Percentiles rank a stretch among this genome's conserved stretches.
phyloP scores from a whole-genome alignment of 1,284 basidiomycete genomes.

The Jaminaea rosea region DNA sequence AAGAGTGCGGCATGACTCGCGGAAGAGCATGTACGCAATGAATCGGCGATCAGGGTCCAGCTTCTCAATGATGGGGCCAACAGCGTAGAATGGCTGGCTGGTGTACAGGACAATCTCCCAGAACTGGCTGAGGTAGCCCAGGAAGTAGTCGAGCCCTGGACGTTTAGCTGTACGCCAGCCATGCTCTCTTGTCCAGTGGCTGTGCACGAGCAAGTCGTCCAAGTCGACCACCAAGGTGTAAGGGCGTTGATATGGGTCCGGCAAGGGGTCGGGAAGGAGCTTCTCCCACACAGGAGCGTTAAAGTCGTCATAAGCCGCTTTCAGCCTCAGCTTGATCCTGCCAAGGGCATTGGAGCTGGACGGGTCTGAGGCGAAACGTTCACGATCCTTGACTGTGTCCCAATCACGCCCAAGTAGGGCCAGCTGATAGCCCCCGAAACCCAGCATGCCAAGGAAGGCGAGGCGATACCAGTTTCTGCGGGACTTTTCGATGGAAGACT shows the following conservation, averaged over 20 bases:
- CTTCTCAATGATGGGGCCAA: constrained; percentile 79
- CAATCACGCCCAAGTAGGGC: constrained; percentile 36
- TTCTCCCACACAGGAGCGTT: constrained; percentile 70
- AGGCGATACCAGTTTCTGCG: constrained; percentile 31
- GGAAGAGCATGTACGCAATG: constrained; percentile 79
- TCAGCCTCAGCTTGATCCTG: constrained; percentile 28
- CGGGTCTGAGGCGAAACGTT: constrained; percentile 13
- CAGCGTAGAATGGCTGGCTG: constrained; percentile 79
- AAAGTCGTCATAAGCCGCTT: constrained; percentile 28
- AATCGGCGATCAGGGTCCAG: constrained; percentile 87
- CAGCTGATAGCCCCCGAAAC: too few species aligned
- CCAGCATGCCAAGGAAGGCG: too few species aligned
- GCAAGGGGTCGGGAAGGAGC: constrained; percentile 77
- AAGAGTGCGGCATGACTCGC: constrained; percentile 54
- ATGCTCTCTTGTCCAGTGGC: constrained; percentile 60
- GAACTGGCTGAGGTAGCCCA: constrained; percentile 91
- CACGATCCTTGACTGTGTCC: constrained; percentile 40
- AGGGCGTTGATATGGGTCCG: constrained; percentile 74
- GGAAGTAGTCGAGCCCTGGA: constrained; percentile 93
- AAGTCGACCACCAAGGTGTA: constrained; percentile 86
- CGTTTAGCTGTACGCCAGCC: constrained; percentile 55
- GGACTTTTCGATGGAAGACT: constrained; percentile 45
- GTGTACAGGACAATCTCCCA: constrained; percentile 97
- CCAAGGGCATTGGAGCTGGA: constrained; percentile 14
- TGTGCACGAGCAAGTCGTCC: constrained; percentile 83